Base-by-base conservation (phyloP, 371 early-diverging fungal species). In the Mucor sp. region DNA sequence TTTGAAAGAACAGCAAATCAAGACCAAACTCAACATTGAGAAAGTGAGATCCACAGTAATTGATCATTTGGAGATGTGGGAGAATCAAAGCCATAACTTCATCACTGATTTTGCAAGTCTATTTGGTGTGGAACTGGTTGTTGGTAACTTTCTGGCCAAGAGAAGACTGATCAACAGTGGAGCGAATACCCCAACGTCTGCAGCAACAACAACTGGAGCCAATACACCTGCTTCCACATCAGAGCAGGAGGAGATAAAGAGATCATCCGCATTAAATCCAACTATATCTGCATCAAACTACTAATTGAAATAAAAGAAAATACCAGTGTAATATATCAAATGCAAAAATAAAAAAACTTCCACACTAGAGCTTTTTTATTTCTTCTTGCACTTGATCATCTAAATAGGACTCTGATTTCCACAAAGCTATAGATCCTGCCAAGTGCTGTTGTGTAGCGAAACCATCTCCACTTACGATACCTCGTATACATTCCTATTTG, bases 1-100 rank as follows among this genome's bases (percentile, higher is more conserved):
- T 67, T 80, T 94, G 63, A 93, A 91, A 81, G 89, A 91, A 67
- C 89, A 91, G 78, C 90, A 92, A 72, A 83, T 93, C 66, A 86
- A 88, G 67, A 76, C 92, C 47, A 90, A 93, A 77, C 90, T 91
- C 60, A 89, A 88, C 7, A 84, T 91, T 9, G 85, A 88, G 19
- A 89, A 88, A 57, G 80, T 94, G 39, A 77, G 68, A 32, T 66
- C 71, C 3, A 63, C 72, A 15, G 58, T 81, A 2, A 77, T 82
- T 11, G 89, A 90, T 60, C 87, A 89, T 1, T 69, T 90, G 71
- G 80, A 73, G 15, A 76, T 87, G 47, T 93, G 93, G 93, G 93
- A 93, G 69, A 86, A 84, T 37, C 78, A 89, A 37, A 88, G 89
- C 41, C 89, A 91, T 63, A 92, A 92, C 63, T 81, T 90, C 48